Conservation (phyloP, 257 asterid genomes). For the Solanum corneliomulleri region DNA sequence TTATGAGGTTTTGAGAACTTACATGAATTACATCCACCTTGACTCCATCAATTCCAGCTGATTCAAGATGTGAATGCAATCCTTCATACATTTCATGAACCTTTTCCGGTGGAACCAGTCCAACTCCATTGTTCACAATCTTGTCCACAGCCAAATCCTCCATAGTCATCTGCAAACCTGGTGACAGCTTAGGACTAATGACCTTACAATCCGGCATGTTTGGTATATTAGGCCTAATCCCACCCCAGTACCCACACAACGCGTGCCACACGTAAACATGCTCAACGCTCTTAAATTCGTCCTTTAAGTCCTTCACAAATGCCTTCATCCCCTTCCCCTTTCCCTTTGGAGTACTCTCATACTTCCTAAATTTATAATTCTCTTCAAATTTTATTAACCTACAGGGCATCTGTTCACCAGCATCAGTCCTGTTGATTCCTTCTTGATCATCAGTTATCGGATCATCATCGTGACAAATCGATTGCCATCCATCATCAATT, state of each 20-base stretch:
- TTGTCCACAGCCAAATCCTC: conserved; percentile 50
- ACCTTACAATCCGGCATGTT: conserved; percentile 35
- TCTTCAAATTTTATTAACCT: not conserved
- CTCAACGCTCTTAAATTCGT: not conserved
- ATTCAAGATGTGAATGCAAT: conserved; percentile 50
- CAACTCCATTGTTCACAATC: conserved; percentile 61
- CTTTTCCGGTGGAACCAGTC: conserved; percentile 40
- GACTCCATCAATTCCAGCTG: conserved; percentile 61
- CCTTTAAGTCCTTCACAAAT: not conserved
- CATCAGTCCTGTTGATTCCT: conserved; percentile 12
- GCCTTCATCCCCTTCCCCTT: not conserved
- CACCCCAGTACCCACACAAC: conserved; percentile 77
- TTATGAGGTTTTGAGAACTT: not conserved
- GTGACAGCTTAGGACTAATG: conserved; percentile 47
- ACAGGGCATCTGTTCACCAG: conserved; percentile 38
- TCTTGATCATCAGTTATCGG: conserved; percentile 39
- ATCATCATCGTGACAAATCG: conserved; percentile 22
- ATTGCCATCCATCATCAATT: conserved; percentile 86
- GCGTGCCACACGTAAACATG: conserved; percentile 83
- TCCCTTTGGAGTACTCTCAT: not conserved
- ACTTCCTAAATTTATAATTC: conserved; percentile 7
- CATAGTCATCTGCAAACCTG: conserved; percentile 36
- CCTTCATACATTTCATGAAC: conserved; percentile 43
- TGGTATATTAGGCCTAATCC: conserved; percentile 32
- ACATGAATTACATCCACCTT: conserved; percentile 44